phyloP scores from a whole-genome alignment of 2,329 filamentous ascomycete species.

The Colletotrichum camelliae region DNA sequence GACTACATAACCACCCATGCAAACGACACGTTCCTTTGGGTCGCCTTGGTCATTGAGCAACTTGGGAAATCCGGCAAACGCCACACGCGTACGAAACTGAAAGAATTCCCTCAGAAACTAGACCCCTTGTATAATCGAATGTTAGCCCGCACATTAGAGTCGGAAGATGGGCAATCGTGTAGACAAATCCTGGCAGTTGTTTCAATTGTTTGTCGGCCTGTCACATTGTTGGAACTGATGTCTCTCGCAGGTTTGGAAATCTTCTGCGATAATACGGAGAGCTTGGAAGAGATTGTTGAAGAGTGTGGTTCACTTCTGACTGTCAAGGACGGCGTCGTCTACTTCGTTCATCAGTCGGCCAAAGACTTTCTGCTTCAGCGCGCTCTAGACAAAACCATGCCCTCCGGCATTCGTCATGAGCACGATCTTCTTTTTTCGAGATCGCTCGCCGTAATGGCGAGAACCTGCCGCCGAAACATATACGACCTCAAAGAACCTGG shows the following conservation, averaged over 20 bases:
- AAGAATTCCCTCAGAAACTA: conserved; percentile 38
- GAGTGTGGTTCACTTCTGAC: conserved; percentile 30
- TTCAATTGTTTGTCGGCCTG: conserved; percentile 37
- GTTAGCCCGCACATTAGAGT: conserved; percentile 35
- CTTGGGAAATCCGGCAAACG: background rate
- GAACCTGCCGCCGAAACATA: conserved; percentile 37
- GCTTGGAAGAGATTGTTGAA: background rate
- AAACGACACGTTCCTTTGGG: conserved; percentile 45
- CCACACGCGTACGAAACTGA: background rate
- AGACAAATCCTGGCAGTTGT: conserved; percentile 36
- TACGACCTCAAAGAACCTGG: conserved; percentile 30
- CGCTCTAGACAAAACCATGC: conserved; percentile 30
- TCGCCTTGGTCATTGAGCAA: conserved; percentile 28
- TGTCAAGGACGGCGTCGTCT: conserved; percentile 29
- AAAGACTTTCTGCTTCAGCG: conserved; percentile 41
- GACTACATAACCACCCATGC: conserved; percentile 33
- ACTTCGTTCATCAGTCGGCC: conserved; percentile 48
- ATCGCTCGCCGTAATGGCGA: conserved; percentile 35
- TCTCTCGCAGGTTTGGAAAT: conserved; percentile 23
- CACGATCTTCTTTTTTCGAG: conserved; percentile 35
- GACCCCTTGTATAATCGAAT: conserved; percentile 42
- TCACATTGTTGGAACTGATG: conserved; percentile 34
- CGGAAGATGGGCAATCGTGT: conserved; percentile 33
- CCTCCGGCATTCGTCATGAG: conserved; percentile 24
- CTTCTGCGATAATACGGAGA: background rate